phyloP scores from a whole-genome alignment of 1,139 yeast genomes.

The Diutina siamensis region DNA sequence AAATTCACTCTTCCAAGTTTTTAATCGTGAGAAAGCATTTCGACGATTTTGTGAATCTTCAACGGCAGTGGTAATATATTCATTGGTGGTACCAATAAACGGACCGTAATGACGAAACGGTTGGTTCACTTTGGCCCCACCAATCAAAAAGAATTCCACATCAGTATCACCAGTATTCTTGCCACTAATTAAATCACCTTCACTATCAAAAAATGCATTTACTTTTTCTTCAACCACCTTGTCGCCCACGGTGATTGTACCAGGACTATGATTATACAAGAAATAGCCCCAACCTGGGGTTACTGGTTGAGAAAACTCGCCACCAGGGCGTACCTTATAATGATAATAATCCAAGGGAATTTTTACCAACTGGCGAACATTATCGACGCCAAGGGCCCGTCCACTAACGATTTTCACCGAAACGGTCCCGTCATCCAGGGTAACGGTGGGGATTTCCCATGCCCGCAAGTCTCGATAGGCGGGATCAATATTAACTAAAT shows the following conservation, averaged over 20 bases:
- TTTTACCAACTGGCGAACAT: conserved; percentile 66
- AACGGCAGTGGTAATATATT: not conserved
- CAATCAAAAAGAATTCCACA: not conserved
- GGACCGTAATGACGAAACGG: not conserved
- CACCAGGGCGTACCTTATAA: conserved; percentile 57
- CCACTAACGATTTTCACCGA: conserved; percentile 71
- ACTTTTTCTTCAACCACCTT: not conserved
- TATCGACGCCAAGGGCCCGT: conserved; percentile 59
- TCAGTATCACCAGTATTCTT: not conserved
- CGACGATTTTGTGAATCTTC: not conserved
- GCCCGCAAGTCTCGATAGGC: conserved; percentile 69
- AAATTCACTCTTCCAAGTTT: not conserved
- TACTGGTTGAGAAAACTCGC: conserved; percentile 48
- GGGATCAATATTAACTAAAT: conserved; percentile 59
- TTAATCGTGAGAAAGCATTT: not conserved
- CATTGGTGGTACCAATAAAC: not conserved
- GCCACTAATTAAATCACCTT: not conserved
- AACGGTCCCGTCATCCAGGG: conserved; percentile 55
- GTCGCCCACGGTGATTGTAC: not conserved
- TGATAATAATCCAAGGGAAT: conserved; percentile 77
- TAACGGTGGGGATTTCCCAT: conserved; percentile 57
- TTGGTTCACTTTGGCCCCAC: not conserved
- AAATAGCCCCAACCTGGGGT: conserved; percentile 64
- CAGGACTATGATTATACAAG: conserved; percentile 28
- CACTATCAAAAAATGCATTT: not conserved